A percentile compares a stretch with the other conserved stretches of the same genome.
These are phyloP conservation scores for Xylariaceae sp. DNA, from an alignment of 2,329 filamentous ascomycete species.

Conservation along the genomic window DNA sequence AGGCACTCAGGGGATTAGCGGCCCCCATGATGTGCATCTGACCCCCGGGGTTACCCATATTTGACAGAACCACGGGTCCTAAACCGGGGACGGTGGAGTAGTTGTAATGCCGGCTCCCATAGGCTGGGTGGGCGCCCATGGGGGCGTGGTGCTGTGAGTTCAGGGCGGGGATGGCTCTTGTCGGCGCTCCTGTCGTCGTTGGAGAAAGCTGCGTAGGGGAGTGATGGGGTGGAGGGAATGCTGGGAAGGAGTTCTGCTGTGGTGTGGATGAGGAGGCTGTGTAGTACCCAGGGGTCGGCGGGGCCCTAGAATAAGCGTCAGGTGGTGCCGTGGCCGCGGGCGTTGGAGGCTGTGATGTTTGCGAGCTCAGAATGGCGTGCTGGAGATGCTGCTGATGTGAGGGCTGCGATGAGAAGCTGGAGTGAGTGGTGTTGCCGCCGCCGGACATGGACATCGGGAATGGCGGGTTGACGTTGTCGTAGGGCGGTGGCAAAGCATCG, in stretches of 20 bases:
- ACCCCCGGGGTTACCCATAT: slow-evolving; percentile 66
- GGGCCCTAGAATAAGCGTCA: slow-evolving; percentile 53
- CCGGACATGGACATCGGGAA: slow-evolving; percentile 58
- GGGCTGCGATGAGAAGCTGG: slow-evolving; percentile 29
- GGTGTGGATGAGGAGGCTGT: slow-evolving; percentile 43
- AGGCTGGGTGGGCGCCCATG: slow-evolving; percentile 53
- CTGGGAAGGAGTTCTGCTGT: slow-evolving; percentile 42
- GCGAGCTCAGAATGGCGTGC: slow-evolving; percentile 44
- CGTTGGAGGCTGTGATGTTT: slow-evolving; percentile 45
- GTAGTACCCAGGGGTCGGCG: slow-evolving; percentile 59
- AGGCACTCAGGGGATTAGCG: slow-evolving; percentile 49
- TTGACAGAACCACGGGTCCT: slow-evolving; percentile 67
- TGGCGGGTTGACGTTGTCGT: slow-evolving; percentile 60
- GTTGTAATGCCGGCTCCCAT: slow-evolving; percentile 41
- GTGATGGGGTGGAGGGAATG: slow-evolving; percentile 37
- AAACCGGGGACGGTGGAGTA: slow-evolving; percentile 49
- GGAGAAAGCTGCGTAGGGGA: slow-evolving; percentile 42
- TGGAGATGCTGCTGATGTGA: slow-evolving; percentile 31
- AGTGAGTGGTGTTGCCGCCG: slow-evolving; percentile 41
- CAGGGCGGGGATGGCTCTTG: slow-evolving; percentile 36
- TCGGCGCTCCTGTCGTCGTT: slow-evolving; percentile 36
- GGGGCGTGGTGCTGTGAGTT: slow-evolving; percentile 36
- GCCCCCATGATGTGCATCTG: slow-evolving; percentile 65
- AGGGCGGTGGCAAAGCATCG: slow-evolving; percentile 61
- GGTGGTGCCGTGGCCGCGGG: slow-evolving; percentile 53